Evolutionary conservation across 2,329 filamentous ascomycete genomes (phyloP).

Genomic region (Aspergillus persii): DNA sequence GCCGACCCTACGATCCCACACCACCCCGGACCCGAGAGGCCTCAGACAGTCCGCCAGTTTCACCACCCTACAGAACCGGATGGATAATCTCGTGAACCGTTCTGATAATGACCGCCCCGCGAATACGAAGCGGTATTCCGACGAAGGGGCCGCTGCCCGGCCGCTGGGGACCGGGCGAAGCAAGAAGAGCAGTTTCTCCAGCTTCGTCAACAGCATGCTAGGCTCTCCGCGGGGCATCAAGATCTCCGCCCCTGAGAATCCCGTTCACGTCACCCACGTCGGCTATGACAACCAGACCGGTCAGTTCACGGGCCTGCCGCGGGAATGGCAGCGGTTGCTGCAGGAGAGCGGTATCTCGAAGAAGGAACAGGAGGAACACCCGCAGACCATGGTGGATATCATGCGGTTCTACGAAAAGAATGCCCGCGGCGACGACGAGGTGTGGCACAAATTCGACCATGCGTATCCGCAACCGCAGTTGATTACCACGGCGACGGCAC

Average conservation of each 20-base stretch:
- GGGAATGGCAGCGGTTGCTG: slow-evolving; percentile 95
- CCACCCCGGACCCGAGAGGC: slow-evolving; percentile 57
- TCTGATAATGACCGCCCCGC: slow-evolving; percentile 49
- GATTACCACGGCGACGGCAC: slow-evolving; percentile 37
- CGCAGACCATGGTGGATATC: slow-evolving; percentile 92
- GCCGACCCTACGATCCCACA: slow-evolving; percentile 48
- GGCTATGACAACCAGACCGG: slow-evolving; percentile 95
- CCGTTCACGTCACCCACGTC: slow-evolving; percentile 96
- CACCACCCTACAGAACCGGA: slow-evolving; percentile 50
- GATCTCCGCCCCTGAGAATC: slow-evolving; percentile 97
- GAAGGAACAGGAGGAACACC: slow-evolving; percentile 92
- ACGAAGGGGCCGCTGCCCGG: slow-evolving; percentile 68
- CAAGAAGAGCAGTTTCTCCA: slow-evolving; percentile 86
- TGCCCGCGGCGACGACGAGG: slow-evolving; percentile 77
- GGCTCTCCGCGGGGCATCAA: slow-evolving; percentile 85
- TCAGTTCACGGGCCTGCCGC: slow-evolving; percentile 92
- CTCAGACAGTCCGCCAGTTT: slow-evolving; percentile 68
- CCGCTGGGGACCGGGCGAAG: slow-evolving; percentile 57
- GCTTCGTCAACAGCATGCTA: slow-evolving; percentile 79
- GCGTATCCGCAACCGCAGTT: slow-evolving; percentile 60
- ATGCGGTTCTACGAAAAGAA: slow-evolving; percentile 97
- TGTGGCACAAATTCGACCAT: slow-evolving; percentile 95
- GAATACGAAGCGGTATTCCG: slow-evolving; percentile 71
- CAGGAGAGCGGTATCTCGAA: slow-evolving; percentile 95
- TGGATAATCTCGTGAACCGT: slow-evolving; percentile 49